A percentile compares a stretch with the other conserved stretches of the same genome.
These are phyloP conservation scores for Dendrothele bispora DNA, from an alignment of 768 basidiomycete genomes.

Conservation along the genomic window DNA sequence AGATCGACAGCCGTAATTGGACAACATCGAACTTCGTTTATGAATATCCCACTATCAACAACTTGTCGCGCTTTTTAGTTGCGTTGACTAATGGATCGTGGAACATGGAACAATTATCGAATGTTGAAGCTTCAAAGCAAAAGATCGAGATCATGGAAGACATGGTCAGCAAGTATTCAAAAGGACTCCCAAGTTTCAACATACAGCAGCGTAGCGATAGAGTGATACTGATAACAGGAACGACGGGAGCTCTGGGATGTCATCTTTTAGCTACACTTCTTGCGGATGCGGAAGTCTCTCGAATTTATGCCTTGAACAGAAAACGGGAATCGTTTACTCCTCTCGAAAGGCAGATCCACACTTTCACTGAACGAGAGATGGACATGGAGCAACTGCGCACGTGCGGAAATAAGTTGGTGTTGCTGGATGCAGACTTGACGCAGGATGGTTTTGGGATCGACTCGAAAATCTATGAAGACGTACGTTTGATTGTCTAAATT, in stretches of 20 bases:
- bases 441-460: background rate
- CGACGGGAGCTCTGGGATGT: conserved; percentile 31
- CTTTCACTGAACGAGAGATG: background rate
- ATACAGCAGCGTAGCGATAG: background rate
- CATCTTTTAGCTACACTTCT: conserved; percentile 19
- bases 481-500: background rate
- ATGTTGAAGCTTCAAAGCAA: background rate
- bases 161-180: conserved; percentile 4
- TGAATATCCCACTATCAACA: background rate
- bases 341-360: background rate
- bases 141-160: background rate
- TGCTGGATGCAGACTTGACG: too few species aligned
- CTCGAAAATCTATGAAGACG: conserved; percentile 16
- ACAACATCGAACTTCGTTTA: background rate
- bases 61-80: background rate
- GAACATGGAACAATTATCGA: too few species aligned
- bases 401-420: conserved; percentile 8
- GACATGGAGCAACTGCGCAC: conserved; percentile 14
- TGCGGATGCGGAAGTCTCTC: conserved; percentile 11
- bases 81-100: too few species aligned
- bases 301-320: conserved; percentile 24
- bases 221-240: conserved; percentile 28
- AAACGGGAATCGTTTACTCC: too few species aligned
- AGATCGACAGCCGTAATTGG: too few species aligned
- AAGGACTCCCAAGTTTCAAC: background rate